phyloP scores from a whole-genome alignment of 2,329 filamentous ascomycete genomes.

The Fusarium brachygibbosum region DNA sequence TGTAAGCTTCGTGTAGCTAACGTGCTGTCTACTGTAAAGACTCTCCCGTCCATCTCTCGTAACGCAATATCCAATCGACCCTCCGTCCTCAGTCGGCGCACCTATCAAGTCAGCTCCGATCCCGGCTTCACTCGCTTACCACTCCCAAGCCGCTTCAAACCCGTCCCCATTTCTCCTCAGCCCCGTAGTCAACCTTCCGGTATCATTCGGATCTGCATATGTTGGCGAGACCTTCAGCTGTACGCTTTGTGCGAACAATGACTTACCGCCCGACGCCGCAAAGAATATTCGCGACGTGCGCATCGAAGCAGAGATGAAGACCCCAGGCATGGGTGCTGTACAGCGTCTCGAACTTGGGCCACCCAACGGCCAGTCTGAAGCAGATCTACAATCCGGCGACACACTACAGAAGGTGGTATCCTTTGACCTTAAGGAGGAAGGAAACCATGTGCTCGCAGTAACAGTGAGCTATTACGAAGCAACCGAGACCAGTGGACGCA shows the following conservation, averaged over 20 bases:
- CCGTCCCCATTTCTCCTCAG: slow-evolving; percentile 70
- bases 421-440: slow-evolving; percentile 93
- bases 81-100: slow-evolving; percentile 59
- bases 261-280: slow-evolving; percentile 57
- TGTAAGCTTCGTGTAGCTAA: slow-evolving; percentile 13
- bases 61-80: slow-evolving; percentile 74
- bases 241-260: slow-evolving; percentile 96
- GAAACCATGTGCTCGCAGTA: slow-evolving; percentile 91
- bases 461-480: slow-evolving; percentile 96
- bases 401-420: slow-evolving; percentile 85
- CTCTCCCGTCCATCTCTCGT: slow-evolving; percentile 86
- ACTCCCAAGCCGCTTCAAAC: slow-evolving; percentile 59
- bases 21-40: slow-evolving; percentile 58
- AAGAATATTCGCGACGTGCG: slow-evolving; percentile 79
- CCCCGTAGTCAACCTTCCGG: slow-evolving; percentile 83
- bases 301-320: slow-evolving; percentile 95
- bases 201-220: slow-evolving; percentile 93
- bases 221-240: slow-evolving; percentile 96
- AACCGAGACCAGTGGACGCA: slow-evolving; percentile 75
- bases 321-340: slow-evolving; percentile 71
- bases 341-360: slow-evolving; percentile 75
- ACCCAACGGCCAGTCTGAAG: slow-evolving; percentile 37
- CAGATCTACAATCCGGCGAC: slow-evolving; percentile 70
- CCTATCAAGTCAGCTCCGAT: slow-evolving; percentile 56
- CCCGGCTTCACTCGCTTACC: slow-evolving; percentile 81